These are phyloP conservation scores for Saturnispora kantuleensis DNA, from an alignment of 805 yeast genomes.

Conservation along the genomic window DNA sequence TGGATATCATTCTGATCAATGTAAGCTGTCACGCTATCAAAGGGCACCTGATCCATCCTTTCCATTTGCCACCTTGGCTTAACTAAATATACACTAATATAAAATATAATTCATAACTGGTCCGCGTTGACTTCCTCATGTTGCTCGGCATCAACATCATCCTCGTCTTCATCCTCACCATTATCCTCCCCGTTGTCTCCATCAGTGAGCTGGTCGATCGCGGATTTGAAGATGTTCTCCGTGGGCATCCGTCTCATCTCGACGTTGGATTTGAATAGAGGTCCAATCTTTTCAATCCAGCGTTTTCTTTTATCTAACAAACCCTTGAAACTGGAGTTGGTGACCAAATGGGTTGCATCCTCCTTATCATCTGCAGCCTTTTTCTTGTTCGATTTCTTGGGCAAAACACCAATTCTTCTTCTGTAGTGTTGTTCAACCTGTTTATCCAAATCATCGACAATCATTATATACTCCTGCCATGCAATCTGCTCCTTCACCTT, in stretches of 20 bases:
- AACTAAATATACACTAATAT: background rate
- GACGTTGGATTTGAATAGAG: slow-evolving; percentile 58
- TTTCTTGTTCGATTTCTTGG: slow-evolving; percentile 50
- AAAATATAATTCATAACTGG: background rate
- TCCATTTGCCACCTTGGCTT: too few species aligned
- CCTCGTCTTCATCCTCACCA: slow-evolving; percentile 4
- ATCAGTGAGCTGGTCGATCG: slow-evolving; percentile 5
- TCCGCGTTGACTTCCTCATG: slow-evolving; percentile 7
- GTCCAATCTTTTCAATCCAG: slow-evolving; percentile 88
- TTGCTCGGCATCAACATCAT: slow-evolving; percentile 7
- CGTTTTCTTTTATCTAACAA: slow-evolving; percentile 75
- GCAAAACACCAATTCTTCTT: slow-evolving; percentile 66
- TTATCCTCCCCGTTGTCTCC: slow-evolving; percentile 7
- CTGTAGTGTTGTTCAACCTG: slow-evolving; percentile 93
- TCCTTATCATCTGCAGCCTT: slow-evolving; percentile 19
- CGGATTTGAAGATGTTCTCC: slow-evolving; percentile 41
- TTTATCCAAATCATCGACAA: slow-evolving; percentile 87
- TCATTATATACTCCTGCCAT: slow-evolving; percentile 87
- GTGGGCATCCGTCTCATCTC: slow-evolving; percentile 70
- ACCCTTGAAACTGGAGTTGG: slow-evolving; percentile 68
- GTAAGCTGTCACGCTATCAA: too few species aligned
- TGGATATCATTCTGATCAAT: too few species aligned
- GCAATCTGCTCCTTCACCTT: slow-evolving; percentile 81
- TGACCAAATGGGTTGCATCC: slow-evolving; percentile 51
- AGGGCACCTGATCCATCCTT: too few species aligned